These are phyloP conservation scores for Psidium guajava DNA, from an alignment of 345 rosid species.

Conservation along the genomic window DNA sequence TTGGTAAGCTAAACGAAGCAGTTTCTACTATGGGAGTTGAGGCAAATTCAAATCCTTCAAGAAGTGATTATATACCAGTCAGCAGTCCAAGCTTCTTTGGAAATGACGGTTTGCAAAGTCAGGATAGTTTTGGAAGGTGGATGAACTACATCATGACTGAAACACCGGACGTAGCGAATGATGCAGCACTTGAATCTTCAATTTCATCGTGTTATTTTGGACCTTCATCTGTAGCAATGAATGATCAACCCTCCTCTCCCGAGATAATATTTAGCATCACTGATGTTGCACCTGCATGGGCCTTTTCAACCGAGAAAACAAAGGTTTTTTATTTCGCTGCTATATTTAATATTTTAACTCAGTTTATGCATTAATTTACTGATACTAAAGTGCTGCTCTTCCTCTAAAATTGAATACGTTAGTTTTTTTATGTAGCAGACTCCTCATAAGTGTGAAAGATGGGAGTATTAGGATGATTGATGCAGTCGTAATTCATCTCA, in stretches of 20 bases:
- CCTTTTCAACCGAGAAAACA: conserved; percentile 68
- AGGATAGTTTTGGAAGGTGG: conserved; percentile 90
- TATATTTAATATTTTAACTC: neutral
- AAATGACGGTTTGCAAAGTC: conserved; percentile 51
- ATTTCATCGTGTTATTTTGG: conserved; percentile 23
- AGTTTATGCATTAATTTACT: neutral
- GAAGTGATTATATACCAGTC: conserved; percentile 14
- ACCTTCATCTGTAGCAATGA: conserved; percentile 24
- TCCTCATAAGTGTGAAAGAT: neutral
- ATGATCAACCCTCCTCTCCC: conserved; percentile 27
- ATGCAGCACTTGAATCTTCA: conserved; percentile 30
- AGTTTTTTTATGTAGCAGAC: neutral
- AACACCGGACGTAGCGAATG: conserved; percentile 38
- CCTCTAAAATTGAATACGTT: neutral
- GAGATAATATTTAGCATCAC: conserved; percentile 58
- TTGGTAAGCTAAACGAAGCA: conserved; percentile 11
- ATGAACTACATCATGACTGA: conserved; percentile 41
- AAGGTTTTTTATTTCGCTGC: conserved; percentile 35
- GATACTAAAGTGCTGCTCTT: neutral
- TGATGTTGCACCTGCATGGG: conserved; percentile 81
- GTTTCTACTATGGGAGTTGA: conserved; percentile 16
- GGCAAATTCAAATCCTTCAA: conserved; percentile 21
- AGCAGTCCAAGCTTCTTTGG: conserved; percentile 34
- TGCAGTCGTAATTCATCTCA: neutral
- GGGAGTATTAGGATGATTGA: neutral